Evolutionary conservation across 345 rosid genomes (phyloP), one percentile per base, ranked within the genome.

Genomic region (Salix purpurea): DNA sequence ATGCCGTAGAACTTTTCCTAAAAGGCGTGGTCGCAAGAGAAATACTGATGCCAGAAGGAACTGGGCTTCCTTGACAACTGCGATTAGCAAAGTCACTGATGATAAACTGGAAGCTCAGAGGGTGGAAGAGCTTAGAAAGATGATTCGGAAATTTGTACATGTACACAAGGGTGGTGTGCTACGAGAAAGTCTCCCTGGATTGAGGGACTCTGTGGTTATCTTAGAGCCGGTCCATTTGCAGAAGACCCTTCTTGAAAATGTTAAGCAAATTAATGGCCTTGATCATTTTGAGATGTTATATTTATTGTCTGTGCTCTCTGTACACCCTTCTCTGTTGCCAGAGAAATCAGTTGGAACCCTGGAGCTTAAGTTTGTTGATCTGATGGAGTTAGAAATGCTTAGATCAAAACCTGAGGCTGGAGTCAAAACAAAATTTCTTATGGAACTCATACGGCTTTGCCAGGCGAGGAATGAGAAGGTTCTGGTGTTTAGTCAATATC

Each of bases 61-160:
- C 42, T 81, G 90, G 87, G 74, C 64, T 42, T 77, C 80, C 34
- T 36, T 81, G 72, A 85, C 88, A 19, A 76, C 69, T 60, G 69
- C 79, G 36, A 83, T 86, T 75, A 80, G 72, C 39, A 77, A 82
- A 83, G 65, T 5, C 32, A 64, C 64, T 60, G 69, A 82, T 75
- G 80, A 74, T 48, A 54, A 32, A 21, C 14, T 16, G 13, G 70
- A 69, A 69, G 77, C n/a, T 34, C 50, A 76, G 65, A 78, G 64
- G 11, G 50, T 86, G 44, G 65, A 74, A 23, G 69, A 82, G 76
- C 65, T 89, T 15, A 84, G 78, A 77, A 70, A 21, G 28, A 54
- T 81, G 72, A 87, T 92, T 65, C 76, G 84, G 26, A 91, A 92
- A 6, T 90, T 90, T 80, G 95, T 92, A 81, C 95, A 94, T 79